A percentile compares a stretch with the other conserved stretches of the same genome.
Evolutionary conservation across 352 stramenopile genomes (phyloP).

Genomic region (Thalassiosira exigua): DNA sequence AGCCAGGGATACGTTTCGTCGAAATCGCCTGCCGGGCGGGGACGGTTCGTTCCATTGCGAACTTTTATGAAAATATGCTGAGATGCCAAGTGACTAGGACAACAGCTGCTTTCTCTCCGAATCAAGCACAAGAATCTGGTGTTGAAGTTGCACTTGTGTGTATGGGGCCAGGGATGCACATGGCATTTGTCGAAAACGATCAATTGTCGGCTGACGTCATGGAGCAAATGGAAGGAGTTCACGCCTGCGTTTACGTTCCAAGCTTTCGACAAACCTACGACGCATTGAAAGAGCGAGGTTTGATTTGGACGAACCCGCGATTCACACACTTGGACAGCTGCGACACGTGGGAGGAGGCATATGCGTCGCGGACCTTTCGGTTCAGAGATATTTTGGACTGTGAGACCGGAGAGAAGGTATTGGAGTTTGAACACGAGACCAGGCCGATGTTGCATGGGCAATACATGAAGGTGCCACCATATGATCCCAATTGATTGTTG

Average conservation of each 20-base stretch:
- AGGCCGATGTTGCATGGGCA: slow-evolving; percentile 55
- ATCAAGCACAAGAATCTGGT: background rate
- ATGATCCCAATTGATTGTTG: slow-evolving; percentile 28
- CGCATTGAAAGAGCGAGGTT: slow-evolving; percentile 27
- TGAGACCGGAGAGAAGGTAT: slow-evolving; percentile 41
- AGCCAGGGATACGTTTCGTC: slow-evolving; percentile 63
- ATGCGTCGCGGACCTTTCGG: slow-evolving; percentile 49
- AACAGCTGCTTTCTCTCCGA: too few relatives aligned
- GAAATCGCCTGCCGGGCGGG: slow-evolving; percentile 47
- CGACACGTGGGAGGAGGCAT: slow-evolving; percentile 64
- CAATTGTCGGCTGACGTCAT: slow-evolving; percentile 16
- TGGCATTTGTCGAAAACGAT: slow-evolving; percentile 57
- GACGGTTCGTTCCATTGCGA: slow-evolving; percentile 33
- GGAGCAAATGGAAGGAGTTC: slow-evolving; percentile 59
- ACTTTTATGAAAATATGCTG: slow-evolving; percentile 60
- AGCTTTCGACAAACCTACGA: slow-evolving; percentile 59
- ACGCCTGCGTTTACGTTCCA: slow-evolving; percentile 65
- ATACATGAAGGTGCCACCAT: slow-evolving; percentile 55
- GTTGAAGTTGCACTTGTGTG: slow-evolving; percentile 35
- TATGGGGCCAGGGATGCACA: slow-evolving; percentile 63
- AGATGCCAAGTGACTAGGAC: slow-evolving; percentile 40
- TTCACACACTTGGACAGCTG: slow-evolving; percentile 68
- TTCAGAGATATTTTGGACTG: slow-evolving; percentile 62
- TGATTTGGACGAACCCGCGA: slow-evolving; percentile 72
- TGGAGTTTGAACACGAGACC: slow-evolving; percentile 60